phyloP scores from a whole-genome alignment of 1,139 yeast species.

The Waltiozyma sp. region DNA sequence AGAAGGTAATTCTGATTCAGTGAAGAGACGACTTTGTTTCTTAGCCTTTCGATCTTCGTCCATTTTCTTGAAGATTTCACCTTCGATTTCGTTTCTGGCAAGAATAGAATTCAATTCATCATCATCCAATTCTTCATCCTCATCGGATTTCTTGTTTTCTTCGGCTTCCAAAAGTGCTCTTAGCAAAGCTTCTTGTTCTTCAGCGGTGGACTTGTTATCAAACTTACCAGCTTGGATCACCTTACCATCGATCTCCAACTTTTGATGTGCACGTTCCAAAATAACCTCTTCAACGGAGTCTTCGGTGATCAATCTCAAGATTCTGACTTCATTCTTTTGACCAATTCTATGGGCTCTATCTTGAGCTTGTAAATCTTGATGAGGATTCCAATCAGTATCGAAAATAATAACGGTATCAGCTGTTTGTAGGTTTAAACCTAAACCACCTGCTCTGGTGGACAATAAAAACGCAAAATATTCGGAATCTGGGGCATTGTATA shows the following conservation, averaged over 20 bases:
- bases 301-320: constrained; percentile 66
- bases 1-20: constrained; percentile 55
- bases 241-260: constrained; percentile 77
- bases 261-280: constrained; percentile 71
- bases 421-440: constrained; percentile 75
- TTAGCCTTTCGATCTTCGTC: constrained; percentile 47
- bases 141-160: constrained; percentile 41
- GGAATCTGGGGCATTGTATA: constrained; percentile 61
- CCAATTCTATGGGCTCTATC: constrained; percentile 90
- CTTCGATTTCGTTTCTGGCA: constrained; percentile 56
- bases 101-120: constrained; percentile 62
- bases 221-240: constrained; percentile 85
- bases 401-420: constrained; percentile 84
- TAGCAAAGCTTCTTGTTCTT: constrained; percentile 71
- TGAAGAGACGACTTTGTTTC: constrained; percentile 44
- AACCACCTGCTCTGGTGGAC: constrained; percentile 85
- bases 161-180: constrained; percentile 64
- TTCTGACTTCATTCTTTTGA: constrained; percentile 77
- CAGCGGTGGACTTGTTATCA: constrained; percentile 72
- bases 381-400: constrained; percentile 90
- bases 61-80: constrained; percentile 39
- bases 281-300: constrained; percentile 80
- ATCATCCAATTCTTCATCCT: constrained; percentile 55
- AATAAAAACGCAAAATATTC: constrained; percentile 69
- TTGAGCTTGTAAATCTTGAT: constrained; percentile 85